phyloP scores from a whole-genome alignment of 2,329 filamentous ascomycete species.

The Aureobasidium musti region DNA sequence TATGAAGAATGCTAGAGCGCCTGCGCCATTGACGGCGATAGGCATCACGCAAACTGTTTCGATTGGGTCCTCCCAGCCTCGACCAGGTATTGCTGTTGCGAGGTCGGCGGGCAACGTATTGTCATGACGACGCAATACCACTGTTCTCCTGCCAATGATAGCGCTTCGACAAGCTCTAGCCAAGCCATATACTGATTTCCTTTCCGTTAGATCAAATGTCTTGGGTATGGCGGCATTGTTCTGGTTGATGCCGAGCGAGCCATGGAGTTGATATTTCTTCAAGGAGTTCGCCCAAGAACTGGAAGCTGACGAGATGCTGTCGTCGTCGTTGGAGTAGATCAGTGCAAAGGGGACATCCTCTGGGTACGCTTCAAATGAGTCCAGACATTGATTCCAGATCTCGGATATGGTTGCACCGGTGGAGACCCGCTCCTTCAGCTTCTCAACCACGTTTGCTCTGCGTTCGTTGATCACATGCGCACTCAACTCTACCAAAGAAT shows the following conservation, averaged over 20 bases:
- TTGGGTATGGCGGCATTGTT: slow-evolving; percentile 36
- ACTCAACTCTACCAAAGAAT: slow-evolving; percentile 31
- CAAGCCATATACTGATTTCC: slow-evolving; percentile 18
- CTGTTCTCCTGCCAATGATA: slow-evolving; percentile 4
- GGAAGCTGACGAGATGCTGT: slow-evolving; percentile 31
- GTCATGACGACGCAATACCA: slow-evolving; percentile 24
- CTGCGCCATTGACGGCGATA: slow-evolving; percentile 38
- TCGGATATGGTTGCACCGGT: slow-evolving; percentile 24
- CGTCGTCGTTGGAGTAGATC: slow-evolving; percentile 34
- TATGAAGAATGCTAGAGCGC: slow-evolving; percentile 45
- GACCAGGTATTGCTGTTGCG: slow-evolving; percentile 16
- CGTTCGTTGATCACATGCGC: slow-evolving; percentile 27
- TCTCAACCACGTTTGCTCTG: slow-evolving; percentile 27
- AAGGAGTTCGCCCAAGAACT: slow-evolving; percentile 16
- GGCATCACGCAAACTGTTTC: slow-evolving; percentile 30
- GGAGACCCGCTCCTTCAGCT: slow-evolving; percentile 23
- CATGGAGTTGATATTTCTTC: slow-evolving; percentile 36
- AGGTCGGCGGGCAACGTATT: slow-evolving; percentile 25
- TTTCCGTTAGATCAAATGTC: slow-evolving; percentile 34
- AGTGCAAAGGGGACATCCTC: slow-evolving; percentile 30
- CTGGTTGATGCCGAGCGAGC: slow-evolving; percentile 36
- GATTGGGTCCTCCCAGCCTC: slow-evolving; percentile 25
- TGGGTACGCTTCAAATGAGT: slow-evolving; percentile 20
- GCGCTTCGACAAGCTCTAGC: slow-evolving; percentile 31
- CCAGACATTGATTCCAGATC: slow-evolving; percentile 29